Evolutionary conservation across 495 filamentous ascomycete genomes (phyloP).

Genomic region (Gamarada debralockiae): DNA sequence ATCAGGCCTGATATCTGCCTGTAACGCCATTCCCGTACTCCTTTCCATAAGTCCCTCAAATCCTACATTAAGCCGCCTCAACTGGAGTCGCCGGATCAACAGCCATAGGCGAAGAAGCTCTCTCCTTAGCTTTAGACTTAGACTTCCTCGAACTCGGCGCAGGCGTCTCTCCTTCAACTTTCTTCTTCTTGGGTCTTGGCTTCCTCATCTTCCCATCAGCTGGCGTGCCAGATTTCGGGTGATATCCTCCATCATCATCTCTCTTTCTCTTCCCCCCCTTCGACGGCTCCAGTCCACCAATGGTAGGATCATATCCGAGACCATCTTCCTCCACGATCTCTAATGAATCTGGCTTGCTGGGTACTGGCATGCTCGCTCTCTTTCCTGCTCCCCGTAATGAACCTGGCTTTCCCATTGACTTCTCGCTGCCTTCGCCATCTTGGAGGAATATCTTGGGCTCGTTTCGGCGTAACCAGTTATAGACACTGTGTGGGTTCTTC

Average conservation of each 20-base stretch:
- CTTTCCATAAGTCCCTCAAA: neutral
- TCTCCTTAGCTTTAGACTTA: conserved; percentile 7
- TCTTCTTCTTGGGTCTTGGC: conserved; percentile 17
- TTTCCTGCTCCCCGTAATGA: conserved; percentile 32
- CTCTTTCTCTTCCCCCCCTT: conserved; percentile 46
- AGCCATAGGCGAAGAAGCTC: conserved; percentile 2
- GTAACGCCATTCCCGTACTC: neutral
- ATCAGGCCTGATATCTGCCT: too few species aligned
- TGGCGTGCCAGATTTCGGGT: conserved; percentile 45
- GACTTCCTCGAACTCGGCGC: neutral
- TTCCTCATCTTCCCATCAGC: conserved; percentile 17
- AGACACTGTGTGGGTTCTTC: conserved; percentile 78
- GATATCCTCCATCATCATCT: conserved; percentile 65
- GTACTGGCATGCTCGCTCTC: conserved; percentile 34
- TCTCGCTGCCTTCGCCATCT: conserved; percentile 66
- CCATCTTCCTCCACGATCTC: conserved; percentile 30
- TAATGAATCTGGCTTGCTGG: conserved; percentile 23
- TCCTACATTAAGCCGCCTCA: neutral
- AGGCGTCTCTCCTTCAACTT: conserved; percentile 1
- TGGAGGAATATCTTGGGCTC: conserved; percentile 81
- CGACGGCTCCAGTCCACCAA: conserved; percentile 32
- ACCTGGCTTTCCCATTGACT: conserved; percentile 44
- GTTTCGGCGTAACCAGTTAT: conserved; percentile 85
- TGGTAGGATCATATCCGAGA: conserved; percentile 29
- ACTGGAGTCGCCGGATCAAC: neutral